Evolutionary conservation across 352 stramenopile genomes (phyloP).

Genomic region (Phytophthora aleatoria): DNA sequence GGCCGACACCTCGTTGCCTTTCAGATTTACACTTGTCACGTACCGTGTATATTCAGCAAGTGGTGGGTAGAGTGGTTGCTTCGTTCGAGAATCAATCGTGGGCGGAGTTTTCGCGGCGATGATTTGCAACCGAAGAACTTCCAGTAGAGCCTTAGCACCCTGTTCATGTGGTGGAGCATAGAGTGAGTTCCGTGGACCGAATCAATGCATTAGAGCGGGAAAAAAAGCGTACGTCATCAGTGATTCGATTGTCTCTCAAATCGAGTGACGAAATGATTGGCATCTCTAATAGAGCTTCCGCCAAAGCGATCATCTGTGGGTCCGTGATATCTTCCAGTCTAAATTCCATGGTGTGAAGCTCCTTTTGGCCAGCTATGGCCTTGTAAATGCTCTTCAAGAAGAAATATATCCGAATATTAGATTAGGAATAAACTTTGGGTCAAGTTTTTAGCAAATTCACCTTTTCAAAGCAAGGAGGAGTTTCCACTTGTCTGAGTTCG

Average conservation of each 20-base stretch:
- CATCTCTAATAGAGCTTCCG: conserved; percentile 76
- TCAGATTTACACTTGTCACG: conserved; percentile 75
- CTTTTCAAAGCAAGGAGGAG: conserved; percentile 73
- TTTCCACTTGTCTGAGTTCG: conserved; percentile 61
- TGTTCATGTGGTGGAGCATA: conserved; percentile 17
- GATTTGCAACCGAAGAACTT: conserved; percentile 81
- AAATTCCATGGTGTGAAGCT: conserved; percentile 76
- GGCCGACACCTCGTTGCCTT: conserved; percentile 77
- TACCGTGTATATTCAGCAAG: conserved; percentile 71
- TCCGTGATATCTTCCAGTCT: conserved; percentile 82
- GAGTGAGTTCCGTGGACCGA: neutral
- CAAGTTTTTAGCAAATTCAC: conserved; percentile 16
- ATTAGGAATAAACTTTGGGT: too few relatives aligned
- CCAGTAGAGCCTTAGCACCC: conserved; percentile 71
- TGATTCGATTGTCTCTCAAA: conserved; percentile 80
- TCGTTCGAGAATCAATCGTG: conserved; percentile 55
- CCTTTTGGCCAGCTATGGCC: conserved; percentile 82
- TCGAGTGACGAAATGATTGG: conserved; percentile 79
- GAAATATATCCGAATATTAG: neutral
- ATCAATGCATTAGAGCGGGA: neutral
- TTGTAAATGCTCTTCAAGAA: conserved; percentile 80
- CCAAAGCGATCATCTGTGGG: conserved; percentile 76
- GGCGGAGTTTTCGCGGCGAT: conserved; percentile 68
- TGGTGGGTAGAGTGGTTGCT: conserved; percentile 44
- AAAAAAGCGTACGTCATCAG: conserved; percentile 60